Conservation (phyloP, 1,139 yeast species). For the Debaryomycetaceae sp. region DNA sequence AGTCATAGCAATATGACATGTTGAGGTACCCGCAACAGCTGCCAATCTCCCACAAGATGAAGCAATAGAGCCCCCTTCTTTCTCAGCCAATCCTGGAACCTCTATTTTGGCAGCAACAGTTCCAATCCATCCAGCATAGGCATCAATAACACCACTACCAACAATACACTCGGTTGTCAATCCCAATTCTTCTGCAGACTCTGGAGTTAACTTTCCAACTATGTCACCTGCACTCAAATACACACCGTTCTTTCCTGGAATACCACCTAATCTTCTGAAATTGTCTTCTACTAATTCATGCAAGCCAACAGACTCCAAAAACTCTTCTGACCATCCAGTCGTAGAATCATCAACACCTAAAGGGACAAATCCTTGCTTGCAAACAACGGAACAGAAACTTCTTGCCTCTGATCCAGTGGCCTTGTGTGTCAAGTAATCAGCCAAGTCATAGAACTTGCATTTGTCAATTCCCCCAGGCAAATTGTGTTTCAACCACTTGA, state of each 20-base stretch:
- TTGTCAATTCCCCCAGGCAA: conserved; percentile 63
- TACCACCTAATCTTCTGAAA: conserved; percentile 80
- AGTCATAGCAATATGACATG: conserved; percentile 91
- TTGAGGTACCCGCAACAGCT: conserved; percentile 97
- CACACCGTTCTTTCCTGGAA: conserved; percentile 65
- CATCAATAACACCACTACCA: conserved; percentile 95
- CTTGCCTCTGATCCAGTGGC: conserved; percentile 88
- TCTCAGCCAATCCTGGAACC: conserved; percentile 44
- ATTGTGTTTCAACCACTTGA: conserved; percentile 91
- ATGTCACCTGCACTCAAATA: conserved; percentile 86
- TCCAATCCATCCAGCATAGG: conserved; percentile 98
- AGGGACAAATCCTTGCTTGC: conserved; percentile 95
- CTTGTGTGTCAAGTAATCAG: conserved; percentile 85
- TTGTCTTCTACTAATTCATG: conserved; percentile 75
- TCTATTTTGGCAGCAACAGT: conserved; percentile 88
- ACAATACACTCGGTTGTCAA: conserved; percentile 76
- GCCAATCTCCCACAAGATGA: conserved; percentile 83
- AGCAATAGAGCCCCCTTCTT: conserved; percentile 41
- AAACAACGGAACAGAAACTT: conserved; percentile 84
- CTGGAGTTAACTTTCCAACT: conserved; percentile 65
- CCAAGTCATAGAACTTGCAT: conserved; percentile 86
- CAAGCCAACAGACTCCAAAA: conserved; percentile 63
- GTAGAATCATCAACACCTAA: conserved; percentile 81
- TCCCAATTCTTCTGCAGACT: conserved; percentile 83
- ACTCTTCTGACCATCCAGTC: conserved; percentile 88